Conservation (phyloP, 2,329 filamentous ascomycete genomes). For the Zopfia rhizophila region DNA sequence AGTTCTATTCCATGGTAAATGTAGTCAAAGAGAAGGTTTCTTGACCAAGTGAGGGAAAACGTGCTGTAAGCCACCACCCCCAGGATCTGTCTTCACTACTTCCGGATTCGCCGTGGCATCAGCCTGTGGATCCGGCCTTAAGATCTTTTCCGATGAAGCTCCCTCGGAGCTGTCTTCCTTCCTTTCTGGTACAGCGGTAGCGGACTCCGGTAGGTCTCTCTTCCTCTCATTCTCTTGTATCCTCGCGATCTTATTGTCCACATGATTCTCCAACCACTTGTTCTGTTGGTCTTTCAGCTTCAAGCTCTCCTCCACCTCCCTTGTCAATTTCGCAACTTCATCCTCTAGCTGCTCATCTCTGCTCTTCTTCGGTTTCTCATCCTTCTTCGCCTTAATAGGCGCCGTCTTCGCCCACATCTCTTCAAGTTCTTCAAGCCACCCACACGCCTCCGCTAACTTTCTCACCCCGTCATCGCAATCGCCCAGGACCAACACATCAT, state of each 20-base stretch:
- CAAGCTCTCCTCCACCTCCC: slow-evolving; percentile 67
- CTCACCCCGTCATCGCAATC: slow-evolving; percentile 86
- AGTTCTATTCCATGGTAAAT: too few relatives aligned
- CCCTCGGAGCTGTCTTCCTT: too few relatives aligned
- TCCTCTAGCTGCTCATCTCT: slow-evolving; percentile 67
- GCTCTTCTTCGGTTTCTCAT: slow-evolving; percentile 48
- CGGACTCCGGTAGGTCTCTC: slow-evolving; percentile 1
- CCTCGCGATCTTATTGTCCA: slow-evolving; percentile 33
- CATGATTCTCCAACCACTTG: slow-evolving; percentile 47
- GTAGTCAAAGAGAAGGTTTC: slow-evolving; percentile 60
- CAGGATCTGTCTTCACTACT: background rate
- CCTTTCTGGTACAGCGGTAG: too few relatives aligned
- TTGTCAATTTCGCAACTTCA: slow-evolving; percentile 67
- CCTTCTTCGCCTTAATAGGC: slow-evolving; percentile 59
- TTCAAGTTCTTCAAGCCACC: slow-evolving; percentile 88
- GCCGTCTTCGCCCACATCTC: slow-evolving; percentile 75
- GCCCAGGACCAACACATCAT: slow-evolving; percentile 86
- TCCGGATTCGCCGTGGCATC: slow-evolving; percentile 16
- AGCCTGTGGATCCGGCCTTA: too few relatives aligned
- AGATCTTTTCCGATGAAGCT: too few relatives aligned
- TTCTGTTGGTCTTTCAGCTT: slow-evolving; percentile 39
- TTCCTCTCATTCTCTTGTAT: background rate
- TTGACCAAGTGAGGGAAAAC: slow-evolving; percentile 42
- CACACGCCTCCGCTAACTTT: slow-evolving; percentile 79
- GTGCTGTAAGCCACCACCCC: slow-evolving; percentile 32